Base-by-base conservation (phyloP, 148 eudicot species). In the Rheum nobile region DNA sequence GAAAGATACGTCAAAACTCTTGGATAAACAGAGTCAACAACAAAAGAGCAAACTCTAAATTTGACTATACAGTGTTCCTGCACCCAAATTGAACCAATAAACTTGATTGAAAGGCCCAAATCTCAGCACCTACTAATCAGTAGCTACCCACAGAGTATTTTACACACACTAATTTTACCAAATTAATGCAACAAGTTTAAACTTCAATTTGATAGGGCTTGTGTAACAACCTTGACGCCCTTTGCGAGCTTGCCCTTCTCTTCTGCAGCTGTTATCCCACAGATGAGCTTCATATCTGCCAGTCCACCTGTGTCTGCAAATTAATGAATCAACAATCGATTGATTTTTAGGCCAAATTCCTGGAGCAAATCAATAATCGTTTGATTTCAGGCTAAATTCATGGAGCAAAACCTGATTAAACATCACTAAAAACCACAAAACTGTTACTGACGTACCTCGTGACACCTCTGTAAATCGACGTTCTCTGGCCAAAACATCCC, bases 231-330 rank as follows among this genome's bases (percentile, higher is more conserved):
- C 92, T 84, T 86, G 92, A 76, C 89, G 84, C 73, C 92, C 89
- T 78, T 88, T 88, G 17, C 92, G 87, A 48, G 89, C 83, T 71
- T 88, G 92, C 21, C 92, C 92, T 79, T 88, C 92, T 80, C 92
- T 84, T 78, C 88, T 86, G 57, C 92, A 88, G 74, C 89, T 88
- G 72, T 88, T 86, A 73, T 88, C 89, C 92, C 92, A 86, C 26
- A 86, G 80, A 83, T 88, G 92, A 67, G 89, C 92, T 72, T 88
- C 92, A 70, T 86, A 88, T 83, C 92, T 84, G 47, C 92, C 92
- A 3, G 92, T 88, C 92, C 92, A 88, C 78, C 92, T 84, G 76
- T 88, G 92, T 44, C 92, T 88, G 77, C 43, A 72, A 70, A 67
- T 52, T 72, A 77, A 11, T 28, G 4, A 17, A 50, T n/a, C 26